Percentiles rank a stretch among this genome's conserved stretches.
phyloP scores from a whole-genome alignment of 2,329 filamentous ascomycete species.

The Diaporthe ampelina region DNA sequence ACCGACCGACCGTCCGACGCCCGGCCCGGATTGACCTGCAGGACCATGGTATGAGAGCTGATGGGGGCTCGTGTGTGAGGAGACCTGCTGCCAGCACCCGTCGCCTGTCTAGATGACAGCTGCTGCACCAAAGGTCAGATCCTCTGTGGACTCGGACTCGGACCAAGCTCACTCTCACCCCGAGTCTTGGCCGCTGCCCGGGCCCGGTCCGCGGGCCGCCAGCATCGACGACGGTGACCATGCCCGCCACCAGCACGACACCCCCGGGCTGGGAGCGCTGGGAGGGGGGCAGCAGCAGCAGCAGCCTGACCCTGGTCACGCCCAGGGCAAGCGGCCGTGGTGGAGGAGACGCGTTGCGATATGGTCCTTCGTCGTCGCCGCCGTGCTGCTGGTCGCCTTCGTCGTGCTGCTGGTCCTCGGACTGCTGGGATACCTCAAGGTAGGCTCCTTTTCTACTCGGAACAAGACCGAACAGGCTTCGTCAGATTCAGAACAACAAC shows the following conservation, averaged over 20 bases:
- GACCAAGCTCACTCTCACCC: background rate
- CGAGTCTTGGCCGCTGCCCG: conserved; percentile 3
- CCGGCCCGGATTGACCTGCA: background rate
- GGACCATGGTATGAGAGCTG: conserved; percentile 35
- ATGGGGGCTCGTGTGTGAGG: conserved; percentile 33
- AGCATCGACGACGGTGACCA: conserved; percentile 26
- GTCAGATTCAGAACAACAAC: conserved; percentile 21
- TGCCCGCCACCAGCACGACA: conserved; percentile 13
- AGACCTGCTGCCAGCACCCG: conserved; percentile 16
- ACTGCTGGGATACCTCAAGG: conserved; percentile 41
- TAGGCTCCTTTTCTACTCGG: conserved; percentile 38
- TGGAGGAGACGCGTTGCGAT: conserved; percentile 38
- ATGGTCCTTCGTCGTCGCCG: conserved; percentile 26
- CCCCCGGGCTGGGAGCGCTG: background rate
- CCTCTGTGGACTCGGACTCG: conserved; percentile 33
- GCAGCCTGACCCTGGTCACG: background rate
- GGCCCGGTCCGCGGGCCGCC: conserved; percentile 13
- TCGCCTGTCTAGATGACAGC: conserved; percentile 34
- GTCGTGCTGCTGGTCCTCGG: conserved; percentile 41
- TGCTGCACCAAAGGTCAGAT: conserved; percentile 34
- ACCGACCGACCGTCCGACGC: conserved; percentile 3
- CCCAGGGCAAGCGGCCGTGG: conserved; percentile 31
- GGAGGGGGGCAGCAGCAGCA: conserved; percentile 11
- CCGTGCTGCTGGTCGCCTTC: conserved; percentile 33
- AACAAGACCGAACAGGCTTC: conserved; percentile 14